Evolutionary conservation across 306 rosid species (phyloP).

Genomic region (Glycine tomentella): DNA sequence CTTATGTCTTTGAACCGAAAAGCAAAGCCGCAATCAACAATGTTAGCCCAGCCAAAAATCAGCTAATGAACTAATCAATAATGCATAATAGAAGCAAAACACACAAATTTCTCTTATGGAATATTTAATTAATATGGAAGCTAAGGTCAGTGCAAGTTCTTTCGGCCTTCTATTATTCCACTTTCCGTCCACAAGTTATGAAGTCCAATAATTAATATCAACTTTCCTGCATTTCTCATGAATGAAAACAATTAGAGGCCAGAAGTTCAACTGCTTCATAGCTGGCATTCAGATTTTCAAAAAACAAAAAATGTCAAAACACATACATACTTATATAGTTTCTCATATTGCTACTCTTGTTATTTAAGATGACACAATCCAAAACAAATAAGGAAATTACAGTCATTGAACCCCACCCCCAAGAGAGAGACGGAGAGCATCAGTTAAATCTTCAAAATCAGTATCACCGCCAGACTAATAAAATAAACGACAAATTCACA

Average conservation of each 20-base stretch:
- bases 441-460: not conserved
- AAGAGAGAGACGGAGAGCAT: not conserved
- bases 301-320: not conserved
- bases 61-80: slow-evolving; percentile 20
- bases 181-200: not conserved
- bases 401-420: not conserved
- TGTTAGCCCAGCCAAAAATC: slow-evolving; percentile 17
- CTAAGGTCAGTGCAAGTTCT: slow-evolving; percentile 15
- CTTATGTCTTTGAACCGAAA: slow-evolving; percentile 48
- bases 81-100: slow-evolving; percentile 16
- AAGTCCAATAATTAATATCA: not conserved
- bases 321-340: not conserved
- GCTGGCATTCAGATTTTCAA: not conserved
- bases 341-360: not conserved
- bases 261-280: slow-evolving; percentile 13
- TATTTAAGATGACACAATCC: not conserved
- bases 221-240: not conserved
- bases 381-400: not conserved
- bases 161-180: slow-evolving; percentile 15
- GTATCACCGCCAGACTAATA: slow-evolving; percentile 14
- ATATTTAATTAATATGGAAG: not conserved
- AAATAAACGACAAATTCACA: not conserved
- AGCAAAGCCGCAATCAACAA: slow-evolving; percentile 30
- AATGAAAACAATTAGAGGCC: slow-evolving; percentile 24
- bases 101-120: not conserved